phyloP scores from a whole-genome alignment of 495 filamentous ascomycete species.

The Lichenothelia convexa region DNA sequence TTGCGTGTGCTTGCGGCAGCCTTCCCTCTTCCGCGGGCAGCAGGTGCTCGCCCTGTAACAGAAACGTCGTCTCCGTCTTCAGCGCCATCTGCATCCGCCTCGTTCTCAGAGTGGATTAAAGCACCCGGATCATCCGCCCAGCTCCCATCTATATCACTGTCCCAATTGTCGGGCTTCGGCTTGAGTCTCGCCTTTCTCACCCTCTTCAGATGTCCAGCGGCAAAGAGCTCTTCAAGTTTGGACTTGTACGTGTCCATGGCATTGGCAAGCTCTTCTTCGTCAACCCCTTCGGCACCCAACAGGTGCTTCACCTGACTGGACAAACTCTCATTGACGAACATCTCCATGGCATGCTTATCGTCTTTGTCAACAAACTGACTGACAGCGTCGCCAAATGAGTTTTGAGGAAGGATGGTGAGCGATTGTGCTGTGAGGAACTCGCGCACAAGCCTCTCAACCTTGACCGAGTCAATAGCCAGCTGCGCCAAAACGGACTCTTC shows the following conservation, averaged over 20 bases:
- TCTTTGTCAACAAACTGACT: constrained; percentile 88
- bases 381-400: constrained; percentile 83
- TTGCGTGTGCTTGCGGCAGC: constrained; percentile 26
- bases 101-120: constrained; percentile 37
- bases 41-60: constrained; percentile 11
- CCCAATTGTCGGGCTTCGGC: constrained; percentile 64
- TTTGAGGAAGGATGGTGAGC: constrained; percentile 76
- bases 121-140: constrained; percentile 72
- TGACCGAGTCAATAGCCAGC: constrained; percentile 53
- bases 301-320: constrained; percentile 59
- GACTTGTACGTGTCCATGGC: constrained; percentile 55
- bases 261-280: constrained; percentile 47
- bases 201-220: constrained; percentile 43
- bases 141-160: constrained; percentile 63
- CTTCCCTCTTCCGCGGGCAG: constrained; percentile 31
- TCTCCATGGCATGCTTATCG: constrained; percentile 82
- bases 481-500: constrained; percentile 41
- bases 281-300: constrained; percentile 41
- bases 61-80: constrained; percentile 30
- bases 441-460: constrained; percentile 69
- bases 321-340: constrained; percentile 69
- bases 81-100: constrained; percentile 27
- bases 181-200: constrained; percentile 46
- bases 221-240: constrained; percentile 54
- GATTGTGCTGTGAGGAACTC: constrained; percentile 73